Conservation (phyloP, 805 yeast genomes). For the Lachancea quebecensis region DNA sequence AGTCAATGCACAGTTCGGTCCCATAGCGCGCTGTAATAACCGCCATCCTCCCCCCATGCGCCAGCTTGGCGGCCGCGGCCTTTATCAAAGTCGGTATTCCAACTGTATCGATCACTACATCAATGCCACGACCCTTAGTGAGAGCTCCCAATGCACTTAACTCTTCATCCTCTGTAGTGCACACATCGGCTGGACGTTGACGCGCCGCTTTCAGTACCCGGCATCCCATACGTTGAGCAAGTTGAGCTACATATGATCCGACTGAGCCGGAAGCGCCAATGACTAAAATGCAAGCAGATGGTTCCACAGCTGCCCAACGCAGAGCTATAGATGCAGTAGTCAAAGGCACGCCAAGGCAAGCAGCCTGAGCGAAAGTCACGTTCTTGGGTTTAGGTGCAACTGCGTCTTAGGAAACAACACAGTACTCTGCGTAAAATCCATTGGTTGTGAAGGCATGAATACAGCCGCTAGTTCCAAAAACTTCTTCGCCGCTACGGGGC, state of each 20-base stretch:
- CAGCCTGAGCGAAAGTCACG: constrained; percentile 6
- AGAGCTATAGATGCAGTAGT: constrained; percentile 4
- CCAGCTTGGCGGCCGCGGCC: constrained; percentile 2
- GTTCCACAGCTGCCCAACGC: not conserved
- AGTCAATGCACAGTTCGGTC: not conserved
- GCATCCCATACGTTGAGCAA: constrained; percentile 6
- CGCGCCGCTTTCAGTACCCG: constrained; percentile 4
- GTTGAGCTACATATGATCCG: constrained; percentile 6
- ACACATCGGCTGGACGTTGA: constrained; percentile 1
- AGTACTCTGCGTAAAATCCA: constrained; percentile 7
- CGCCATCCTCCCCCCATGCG: constrained; percentile 7
- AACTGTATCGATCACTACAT: constrained; percentile 7
- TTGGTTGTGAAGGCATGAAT: constrained; percentile 5
- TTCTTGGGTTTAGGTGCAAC: constrained; percentile 5
- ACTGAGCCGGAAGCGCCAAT: constrained; percentile 7
- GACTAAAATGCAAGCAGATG: constrained; percentile 1
- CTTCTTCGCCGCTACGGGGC: constrained; percentile 7
- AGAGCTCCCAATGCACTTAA: not conserved
- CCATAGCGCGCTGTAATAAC: constrained; percentile 4
- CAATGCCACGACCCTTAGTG: constrained; percentile 4
- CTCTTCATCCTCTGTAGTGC: not conserved
- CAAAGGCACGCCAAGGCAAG: constrained; percentile 7
- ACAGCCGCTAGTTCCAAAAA: constrained; percentile 7
- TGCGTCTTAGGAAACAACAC: constrained; percentile 4
- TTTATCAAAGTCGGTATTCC: constrained; percentile 5